A percentile compares a stretch with the other conserved stretches of the same genome.
These are phyloP conservation scores for Ophiosphaerella narmari DNA, from an alignment of 2,329 filamentous ascomycete species.

Conservation along the genomic window DNA sequence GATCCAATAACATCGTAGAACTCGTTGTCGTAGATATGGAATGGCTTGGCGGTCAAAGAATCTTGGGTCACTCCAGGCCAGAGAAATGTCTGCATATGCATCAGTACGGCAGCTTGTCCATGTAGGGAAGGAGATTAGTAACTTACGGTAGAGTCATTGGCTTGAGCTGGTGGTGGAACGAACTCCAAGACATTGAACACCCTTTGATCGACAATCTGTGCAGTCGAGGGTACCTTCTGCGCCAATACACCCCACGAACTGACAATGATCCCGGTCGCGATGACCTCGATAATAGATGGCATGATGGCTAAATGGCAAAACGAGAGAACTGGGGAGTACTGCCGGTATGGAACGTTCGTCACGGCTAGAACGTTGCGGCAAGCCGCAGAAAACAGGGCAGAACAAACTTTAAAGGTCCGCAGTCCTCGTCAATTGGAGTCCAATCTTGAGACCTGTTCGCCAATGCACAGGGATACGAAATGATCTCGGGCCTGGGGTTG, in stretches of 20 bases:
- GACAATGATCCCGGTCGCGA: constrained; percentile 13
- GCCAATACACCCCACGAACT: constrained; percentile 12
- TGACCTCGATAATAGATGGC: constrained; percentile 10
- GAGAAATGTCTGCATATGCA: constrained; percentile 16
- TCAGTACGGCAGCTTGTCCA: constrained; percentile 6
- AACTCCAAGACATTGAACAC: constrained; percentile 24
- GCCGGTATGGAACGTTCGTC: too few relatives aligned
- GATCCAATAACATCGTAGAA: constrained; percentile 31
- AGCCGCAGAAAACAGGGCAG: too few relatives aligned
- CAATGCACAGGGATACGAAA: too few relatives aligned
- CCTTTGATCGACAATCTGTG: constrained; percentile 28
- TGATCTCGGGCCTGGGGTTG: too few relatives aligned
- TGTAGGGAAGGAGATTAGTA: not conserved
- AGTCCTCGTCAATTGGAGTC: too few relatives aligned
- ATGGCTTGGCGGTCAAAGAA: constrained; percentile 26
- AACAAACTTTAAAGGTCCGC: too few relatives aligned
- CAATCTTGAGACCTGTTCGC: too few relatives aligned
- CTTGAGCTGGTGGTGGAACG: constrained; percentile 23
- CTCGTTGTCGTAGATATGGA: constrained; percentile 32
- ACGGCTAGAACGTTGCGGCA: too few relatives aligned
- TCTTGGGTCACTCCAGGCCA: constrained; percentile 27
- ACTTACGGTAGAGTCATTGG: constrained; percentile 25
- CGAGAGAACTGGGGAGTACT: too few relatives aligned
- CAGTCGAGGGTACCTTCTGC: constrained; percentile 22
- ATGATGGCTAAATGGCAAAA: constrained; percentile 1